Evolutionary conservation across 1,284 basidiomycete genomes (phyloP), one percentile per base, ranked within the genome.

Genomic region (Austropuccinia psidii): DNA sequence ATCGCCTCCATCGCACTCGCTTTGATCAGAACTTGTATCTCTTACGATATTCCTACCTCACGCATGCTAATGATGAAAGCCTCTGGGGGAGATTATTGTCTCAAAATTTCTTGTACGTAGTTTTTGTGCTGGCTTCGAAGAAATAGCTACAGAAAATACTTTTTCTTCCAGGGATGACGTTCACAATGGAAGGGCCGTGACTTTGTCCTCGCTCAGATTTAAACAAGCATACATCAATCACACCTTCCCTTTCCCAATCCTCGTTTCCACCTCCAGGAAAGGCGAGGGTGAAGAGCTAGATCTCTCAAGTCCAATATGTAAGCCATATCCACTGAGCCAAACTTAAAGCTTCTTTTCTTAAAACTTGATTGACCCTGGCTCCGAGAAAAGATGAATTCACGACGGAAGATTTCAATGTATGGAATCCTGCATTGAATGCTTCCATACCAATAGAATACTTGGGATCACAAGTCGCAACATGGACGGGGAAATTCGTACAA

Each of bases 201-300:
- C 55, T 17, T 49, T 72, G 24, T 72, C 68, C 31, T 72, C 68
- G 9, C 49, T 72, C 15, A 57, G 68, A 62, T 58, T 61, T 33
- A 58, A 49, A 29, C 41, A 55, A n/a, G 39, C 60, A 50, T 72
- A 72, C 68, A 49, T 47, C 27, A n/a, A 72, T 17, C 55, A 52
- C 21, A 39, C 55, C 4, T 57, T 37, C 29, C 68, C 68, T 37
- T 72, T 72, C 41, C 68, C 68, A 31, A 72, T 72, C 27, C 19
- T 72, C 3, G 45, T 50, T 2, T 11, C 68, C 9, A 72, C 68
- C 31, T 72, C 68, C 3, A 49, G 68, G 21, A 47, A 39, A 33
- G n/a, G 47, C n/a, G 55, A 43, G 47, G 68, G 57, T 1, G 31
- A 47, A 29, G 39, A 57, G 15, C 21, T 72, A 2, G 21, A 35